phyloP scores from a whole-genome alignment of 257 asterid genomes.

The Catharanthus roseus region DNA sequence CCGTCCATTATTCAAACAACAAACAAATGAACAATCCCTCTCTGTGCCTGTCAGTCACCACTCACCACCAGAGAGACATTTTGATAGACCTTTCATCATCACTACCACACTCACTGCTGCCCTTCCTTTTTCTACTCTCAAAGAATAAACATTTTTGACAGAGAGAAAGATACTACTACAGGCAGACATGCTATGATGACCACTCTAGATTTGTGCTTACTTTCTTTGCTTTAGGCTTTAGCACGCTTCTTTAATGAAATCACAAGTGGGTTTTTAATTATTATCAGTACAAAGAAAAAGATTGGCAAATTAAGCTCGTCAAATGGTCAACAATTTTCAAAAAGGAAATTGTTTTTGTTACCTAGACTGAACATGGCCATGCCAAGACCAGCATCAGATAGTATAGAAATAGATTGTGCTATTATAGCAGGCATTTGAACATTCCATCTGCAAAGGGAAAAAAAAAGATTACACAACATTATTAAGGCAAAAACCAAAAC shows the following conservation, averaged over 20 bases:
- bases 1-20: neutral
- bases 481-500: neutral
- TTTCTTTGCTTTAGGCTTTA: conserved; percentile 25
- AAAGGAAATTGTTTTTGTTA: conserved; percentile 17
- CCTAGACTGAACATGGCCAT: conserved; percentile 99
- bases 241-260: conserved; percentile 37
- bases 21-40: neutral
- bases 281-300: conserved; percentile 8
- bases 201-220: conserved; percentile 21
- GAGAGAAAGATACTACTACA: conserved; percentile 20
- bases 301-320: neutral
- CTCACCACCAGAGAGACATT: conserved; percentile 6
- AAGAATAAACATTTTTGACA: conserved; percentile 16
- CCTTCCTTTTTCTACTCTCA: neutral
- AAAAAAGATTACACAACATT: neutral
- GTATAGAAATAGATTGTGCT: conserved; percentile 83
- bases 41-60: neutral
- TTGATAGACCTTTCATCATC: conserved; percentile 24
- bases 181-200: conserved; percentile 45
- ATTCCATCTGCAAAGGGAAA: conserved; percentile 57
- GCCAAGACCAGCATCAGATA: conserved; percentile 99
- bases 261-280: conserved; percentile 15
- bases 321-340: neutral
- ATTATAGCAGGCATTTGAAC: conserved; percentile 88
- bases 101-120: conserved; percentile 17